Evolutionary conservation across 495 filamentous ascomycete genomes (phyloP).

Genomic region (Parathielavia appendiculata): DNA sequence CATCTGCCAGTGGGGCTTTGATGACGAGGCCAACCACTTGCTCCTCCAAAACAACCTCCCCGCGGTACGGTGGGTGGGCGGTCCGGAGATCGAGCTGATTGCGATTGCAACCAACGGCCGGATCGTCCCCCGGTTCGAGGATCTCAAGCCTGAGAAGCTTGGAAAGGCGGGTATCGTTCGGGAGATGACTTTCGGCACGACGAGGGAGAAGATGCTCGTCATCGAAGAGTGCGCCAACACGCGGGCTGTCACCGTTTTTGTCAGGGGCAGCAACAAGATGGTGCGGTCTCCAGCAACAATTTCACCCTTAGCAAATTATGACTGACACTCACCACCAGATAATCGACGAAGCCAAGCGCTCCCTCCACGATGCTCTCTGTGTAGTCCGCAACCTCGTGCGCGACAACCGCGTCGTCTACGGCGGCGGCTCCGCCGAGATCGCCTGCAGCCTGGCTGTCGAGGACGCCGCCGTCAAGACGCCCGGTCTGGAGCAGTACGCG

Average conservation of each 20-base stretch:
- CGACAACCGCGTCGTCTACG: constrained; percentile 98
- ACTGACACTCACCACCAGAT: constrained; percentile 52
- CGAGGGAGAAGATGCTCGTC: constrained; percentile 97
- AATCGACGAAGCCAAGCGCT: constrained; percentile 97
- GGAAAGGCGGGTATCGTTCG: constrained; percentile 84
- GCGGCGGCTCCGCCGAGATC: constrained; percentile 95
- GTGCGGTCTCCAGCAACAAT: constrained; percentile 40
- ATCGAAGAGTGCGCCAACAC: constrained; percentile 99
- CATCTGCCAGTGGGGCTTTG: constrained; percentile 99
- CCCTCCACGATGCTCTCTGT: constrained; percentile 93
- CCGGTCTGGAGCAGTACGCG: constrained; percentile 93
- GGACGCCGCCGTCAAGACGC: constrained; percentile 90
- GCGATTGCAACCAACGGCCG: constrained; percentile 97
- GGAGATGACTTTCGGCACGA: constrained; percentile 95
- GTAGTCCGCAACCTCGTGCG: constrained; percentile 94
- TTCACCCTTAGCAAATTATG: constrained; percentile 3
- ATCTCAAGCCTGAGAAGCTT: constrained; percentile 83
- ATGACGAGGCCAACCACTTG: constrained; percentile 97
- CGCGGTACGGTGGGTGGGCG: constrained; percentile 96
- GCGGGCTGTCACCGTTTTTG: constrained; percentile 89
- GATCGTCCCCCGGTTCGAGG: constrained; percentile 96
- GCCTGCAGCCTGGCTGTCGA: constrained; percentile 95
- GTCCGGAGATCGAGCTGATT: constrained; percentile 96
- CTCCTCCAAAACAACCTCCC: constrained; percentile 93
- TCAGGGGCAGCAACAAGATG: constrained; percentile 99